Conservation (phyloP, 2,329 filamentous ascomycete genomes). For the Hypoxylon sp. region DNA sequence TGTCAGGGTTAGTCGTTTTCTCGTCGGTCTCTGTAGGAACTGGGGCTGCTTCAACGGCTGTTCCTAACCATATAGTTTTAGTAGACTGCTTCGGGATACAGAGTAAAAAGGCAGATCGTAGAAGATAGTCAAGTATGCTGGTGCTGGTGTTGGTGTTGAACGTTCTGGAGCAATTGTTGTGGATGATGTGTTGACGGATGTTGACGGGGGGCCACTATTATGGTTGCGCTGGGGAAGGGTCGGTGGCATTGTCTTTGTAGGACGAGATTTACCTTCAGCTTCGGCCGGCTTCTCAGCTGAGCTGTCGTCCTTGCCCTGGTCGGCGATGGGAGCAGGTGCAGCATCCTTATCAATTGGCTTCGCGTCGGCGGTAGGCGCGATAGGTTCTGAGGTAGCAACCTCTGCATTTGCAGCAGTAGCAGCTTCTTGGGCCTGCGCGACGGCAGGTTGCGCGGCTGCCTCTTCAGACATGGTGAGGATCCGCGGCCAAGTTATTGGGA, state of each 20-base stretch:
- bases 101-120: slow-evolving; percentile 5
- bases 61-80: slow-evolving; percentile 46
- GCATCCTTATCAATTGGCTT: slow-evolving; percentile 43
- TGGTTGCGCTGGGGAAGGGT: slow-evolving; percentile 18
- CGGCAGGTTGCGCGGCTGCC: slow-evolving; percentile 46
- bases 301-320: slow-evolving; percentile 31
- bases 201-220: slow-evolving; percentile 12
- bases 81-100: slow-evolving; percentile 1
- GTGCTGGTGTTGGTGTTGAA: slow-evolving; percentile 11
- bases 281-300: slow-evolving; percentile 35
- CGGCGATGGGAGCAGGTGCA: slow-evolving; percentile 34
- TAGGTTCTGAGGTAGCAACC: slow-evolving; percentile 36
- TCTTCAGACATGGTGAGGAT: slow-evolving; percentile 50
- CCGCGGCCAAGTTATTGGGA: slow-evolving; percentile 3
- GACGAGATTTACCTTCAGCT: slow-evolving; percentile 41
- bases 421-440: slow-evolving; percentile 47
- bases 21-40: slow-evolving; percentile 47
- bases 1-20: slow-evolving; percentile 48
- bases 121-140: slow-evolving; percentile 11
- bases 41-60: slow-evolving; percentile 30
- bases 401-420: slow-evolving; percentile 33
- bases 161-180: slow-evolving; percentile 5
- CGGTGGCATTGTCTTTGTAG: slow-evolving; percentile 20
- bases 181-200: slow-evolving; percentile 29
- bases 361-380: slow-evolving; percentile 44